Evolutionary conservation across 23 red algal genomes (phyloP).

Genomic region (Gracilaria domingensis): DNA sequence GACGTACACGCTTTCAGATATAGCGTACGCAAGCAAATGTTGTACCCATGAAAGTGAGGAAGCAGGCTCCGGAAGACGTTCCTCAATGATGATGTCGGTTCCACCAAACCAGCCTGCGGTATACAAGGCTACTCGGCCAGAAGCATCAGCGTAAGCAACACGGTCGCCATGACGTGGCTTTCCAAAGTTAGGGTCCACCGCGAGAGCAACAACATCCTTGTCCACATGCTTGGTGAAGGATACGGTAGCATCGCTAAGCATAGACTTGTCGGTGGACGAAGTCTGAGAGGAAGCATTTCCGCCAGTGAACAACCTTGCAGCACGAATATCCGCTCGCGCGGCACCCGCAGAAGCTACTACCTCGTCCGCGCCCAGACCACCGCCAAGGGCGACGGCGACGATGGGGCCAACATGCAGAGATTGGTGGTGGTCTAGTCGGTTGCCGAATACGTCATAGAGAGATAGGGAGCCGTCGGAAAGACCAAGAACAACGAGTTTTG

Average conservation of each 20-base stretch:
- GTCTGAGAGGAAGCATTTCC: neutral
- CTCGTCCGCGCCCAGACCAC: conserved; percentile 37
- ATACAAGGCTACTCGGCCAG: conserved; percentile 43
- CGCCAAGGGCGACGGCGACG: conserved; percentile 64
- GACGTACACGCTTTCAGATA: conserved; percentile 55
- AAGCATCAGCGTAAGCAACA: conserved; percentile 65
- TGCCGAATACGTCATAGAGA: conserved; percentile 73
- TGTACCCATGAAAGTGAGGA: conserved; percentile 56
- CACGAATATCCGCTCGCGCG: conserved; percentile 55
- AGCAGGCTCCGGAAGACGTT: conserved; percentile 10
- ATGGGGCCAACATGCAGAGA: conserved; percentile 61
- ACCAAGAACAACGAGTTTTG: conserved; percentile 68
- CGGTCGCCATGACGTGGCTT: conserved; percentile 61
- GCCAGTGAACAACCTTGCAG: conserved; percentile 38
- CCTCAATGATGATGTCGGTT: conserved; percentile 28
- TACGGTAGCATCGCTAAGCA: conserved; percentile 51
- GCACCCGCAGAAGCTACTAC: conserved; percentile 47
- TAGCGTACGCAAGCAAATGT: conserved; percentile 43
- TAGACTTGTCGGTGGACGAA: conserved; percentile 20
- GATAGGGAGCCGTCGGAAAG: conserved; percentile 68
- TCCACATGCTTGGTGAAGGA: conserved; percentile 36
- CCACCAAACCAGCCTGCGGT: conserved; percentile 74
- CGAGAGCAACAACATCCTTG: conserved; percentile 42
- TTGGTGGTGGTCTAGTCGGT: conserved; percentile 58
- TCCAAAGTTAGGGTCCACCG: conserved; percentile 66